A percentile compares a stretch with the other conserved stretches of the same genome.
phyloP scores from a whole-genome alignment of 31 red algal species.

The Odonthalia washingtoniensis region DNA sequence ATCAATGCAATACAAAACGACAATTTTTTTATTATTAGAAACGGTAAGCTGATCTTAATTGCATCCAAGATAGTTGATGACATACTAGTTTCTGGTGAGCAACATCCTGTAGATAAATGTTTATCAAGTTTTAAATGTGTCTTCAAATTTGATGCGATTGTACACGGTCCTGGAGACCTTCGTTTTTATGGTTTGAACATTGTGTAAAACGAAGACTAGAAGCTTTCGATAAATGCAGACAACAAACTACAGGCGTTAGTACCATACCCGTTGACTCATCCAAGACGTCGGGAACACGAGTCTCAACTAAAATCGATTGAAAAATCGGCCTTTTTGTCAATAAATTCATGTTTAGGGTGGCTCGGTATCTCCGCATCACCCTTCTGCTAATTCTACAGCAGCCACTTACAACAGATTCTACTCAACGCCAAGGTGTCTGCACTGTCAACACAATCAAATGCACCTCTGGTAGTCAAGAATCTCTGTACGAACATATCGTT shows the following conservation, averaged over 20 bases:
- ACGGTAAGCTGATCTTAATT: not conserved
- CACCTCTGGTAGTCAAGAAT: not conserved
- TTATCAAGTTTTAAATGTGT: not conserved
- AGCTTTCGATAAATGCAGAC: not conserved
- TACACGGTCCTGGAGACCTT: not conserved
- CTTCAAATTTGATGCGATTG: not conserved
- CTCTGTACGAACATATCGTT: not conserved
- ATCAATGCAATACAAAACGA: not conserved
- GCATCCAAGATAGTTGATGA: slow-evolving; percentile 9
- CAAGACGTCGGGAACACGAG: not conserved
- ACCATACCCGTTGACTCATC: not conserved
- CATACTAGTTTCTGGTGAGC: slow-evolving; percentile 2
- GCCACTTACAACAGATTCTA: not conserved
- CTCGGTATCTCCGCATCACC: slow-evolving; percentile 1
- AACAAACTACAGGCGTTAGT: not conserved
- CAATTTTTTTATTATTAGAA: not conserved
- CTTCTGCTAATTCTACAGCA: not conserved
- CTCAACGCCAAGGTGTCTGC: not conserved
- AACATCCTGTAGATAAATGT: not conserved
- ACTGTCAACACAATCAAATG: not conserved
- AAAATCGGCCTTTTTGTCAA: not conserved
- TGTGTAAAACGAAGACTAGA: not conserved
- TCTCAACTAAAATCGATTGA: too few relatives aligned
- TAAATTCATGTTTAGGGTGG: slow-evolving; percentile 6
- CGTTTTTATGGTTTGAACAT: not conserved